Conservation (phyloP, 148 eudicot species). For the Rhododendron griersonianum region DNA sequence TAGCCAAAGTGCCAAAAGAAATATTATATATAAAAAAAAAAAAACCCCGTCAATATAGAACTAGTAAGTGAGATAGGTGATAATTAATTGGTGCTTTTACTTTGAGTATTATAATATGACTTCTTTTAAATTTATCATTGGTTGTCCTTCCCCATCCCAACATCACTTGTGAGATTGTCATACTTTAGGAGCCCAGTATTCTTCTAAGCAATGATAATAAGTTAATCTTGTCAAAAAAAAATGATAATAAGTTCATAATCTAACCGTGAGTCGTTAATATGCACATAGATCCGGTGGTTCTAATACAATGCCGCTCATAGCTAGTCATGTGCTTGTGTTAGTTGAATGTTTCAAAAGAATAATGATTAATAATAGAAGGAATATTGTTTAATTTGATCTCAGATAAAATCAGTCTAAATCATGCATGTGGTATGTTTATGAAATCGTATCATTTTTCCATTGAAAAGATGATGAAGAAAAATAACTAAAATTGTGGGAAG, state of each 20-base stretch:
- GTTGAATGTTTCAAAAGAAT: background rate
- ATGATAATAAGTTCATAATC: background rate
- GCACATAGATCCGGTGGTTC: background rate
- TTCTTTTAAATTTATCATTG: background rate
- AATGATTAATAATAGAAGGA: background rate
- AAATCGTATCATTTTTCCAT: background rate
- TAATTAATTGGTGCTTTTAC: background rate
- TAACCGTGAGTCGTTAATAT: background rate
- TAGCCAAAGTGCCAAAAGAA: background rate
- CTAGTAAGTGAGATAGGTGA: background rate
- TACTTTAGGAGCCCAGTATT: background rate
- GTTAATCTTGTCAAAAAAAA: background rate
- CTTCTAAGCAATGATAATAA: conserved; percentile 8
- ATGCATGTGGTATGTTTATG: background rate
- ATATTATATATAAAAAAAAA: no score
- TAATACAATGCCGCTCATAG: background rate
- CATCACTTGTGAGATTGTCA: conserved; percentile 32
- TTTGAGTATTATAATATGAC: background rate
- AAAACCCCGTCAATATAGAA: background rate
- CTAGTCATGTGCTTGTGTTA: background rate
- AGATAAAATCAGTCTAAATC: background rate
- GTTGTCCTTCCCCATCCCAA: conserved; percentile 32
- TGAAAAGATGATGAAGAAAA: background rate
- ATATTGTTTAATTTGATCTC: background rate
- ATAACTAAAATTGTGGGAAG: background rate